Percentiles rank a stretch among this genome's conserved stretches.
Evolutionary conservation across 176 grass and related monocot genomes (phyloP).

Genomic region (Lolium multiflorum): DNA sequence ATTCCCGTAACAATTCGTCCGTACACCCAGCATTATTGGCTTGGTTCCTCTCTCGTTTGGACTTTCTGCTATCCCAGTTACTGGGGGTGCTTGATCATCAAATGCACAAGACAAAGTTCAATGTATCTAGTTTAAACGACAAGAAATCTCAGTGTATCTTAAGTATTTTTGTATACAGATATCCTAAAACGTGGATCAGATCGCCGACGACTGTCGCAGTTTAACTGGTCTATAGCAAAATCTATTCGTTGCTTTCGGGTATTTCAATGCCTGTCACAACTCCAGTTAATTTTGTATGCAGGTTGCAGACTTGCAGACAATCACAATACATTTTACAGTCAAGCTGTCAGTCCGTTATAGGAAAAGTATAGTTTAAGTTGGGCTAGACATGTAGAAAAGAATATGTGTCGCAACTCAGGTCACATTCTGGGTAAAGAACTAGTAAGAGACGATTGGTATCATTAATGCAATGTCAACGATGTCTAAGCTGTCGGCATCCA

Average conservation of each 20-base stretch:
- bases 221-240: conserved; percentile 16
- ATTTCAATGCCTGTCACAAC: neutral
- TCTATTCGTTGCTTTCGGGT: conserved; percentile 7
- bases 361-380: neutral
- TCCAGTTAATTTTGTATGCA: neutral
- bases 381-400: too few relatives aligned
- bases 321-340: neutral
- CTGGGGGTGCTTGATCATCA: neutral
- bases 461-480: conserved; percentile 40
- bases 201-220: neutral
- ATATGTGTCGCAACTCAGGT: neutral
- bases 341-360: neutral
- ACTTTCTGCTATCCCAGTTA: neutral
- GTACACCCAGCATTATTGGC: too few relatives aligned
- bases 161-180: neutral
- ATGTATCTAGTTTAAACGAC: neutral
- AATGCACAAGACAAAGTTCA: neutral
- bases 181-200: neutral
- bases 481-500: conserved; percentile 47
- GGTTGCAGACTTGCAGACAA: neutral
- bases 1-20: too few relatives aligned
- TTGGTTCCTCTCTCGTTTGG: neutral
- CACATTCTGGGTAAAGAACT: conserved; percentile 1
- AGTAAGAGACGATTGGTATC: neutral
- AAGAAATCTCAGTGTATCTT: neutral